Conservation (phyloP, 2,329 filamentous ascomycete genomes). For the Cordyceps pruinosa region DNA sequence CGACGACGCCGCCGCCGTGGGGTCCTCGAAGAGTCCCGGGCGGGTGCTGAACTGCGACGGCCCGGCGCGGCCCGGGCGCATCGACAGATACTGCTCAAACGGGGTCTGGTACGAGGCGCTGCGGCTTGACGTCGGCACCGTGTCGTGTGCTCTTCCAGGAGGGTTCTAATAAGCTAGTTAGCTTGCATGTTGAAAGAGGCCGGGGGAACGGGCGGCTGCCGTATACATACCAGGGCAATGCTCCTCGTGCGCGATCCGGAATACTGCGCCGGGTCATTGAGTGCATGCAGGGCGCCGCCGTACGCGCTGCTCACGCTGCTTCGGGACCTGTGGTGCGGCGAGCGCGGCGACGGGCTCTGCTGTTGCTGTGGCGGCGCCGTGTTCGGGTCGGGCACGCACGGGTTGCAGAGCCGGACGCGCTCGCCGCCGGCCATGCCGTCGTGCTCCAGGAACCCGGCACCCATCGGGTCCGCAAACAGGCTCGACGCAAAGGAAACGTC, state of each 20-base stretch:
- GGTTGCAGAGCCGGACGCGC: slow-evolving; percentile 53
- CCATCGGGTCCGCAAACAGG: slow-evolving; percentile 32
- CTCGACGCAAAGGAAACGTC: slow-evolving; percentile 32
- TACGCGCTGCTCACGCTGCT: slow-evolving; percentile 34
- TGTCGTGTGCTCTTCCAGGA: background rate
- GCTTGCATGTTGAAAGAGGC: background rate
- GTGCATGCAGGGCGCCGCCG: slow-evolving; percentile 14
- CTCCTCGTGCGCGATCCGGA: slow-evolving; percentile 34
- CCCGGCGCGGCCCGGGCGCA: slow-evolving; percentile 26
- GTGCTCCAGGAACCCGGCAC: slow-evolving; percentile 35
- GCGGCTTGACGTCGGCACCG: slow-evolving; percentile 14
- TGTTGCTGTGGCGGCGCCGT: slow-evolving; percentile 52
- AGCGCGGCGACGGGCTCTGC: slow-evolving; percentile 34
- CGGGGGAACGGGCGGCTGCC: too few species aligned
- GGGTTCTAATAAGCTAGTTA: slow-evolving; percentile 4
- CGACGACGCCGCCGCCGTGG: slow-evolving; percentile 32
- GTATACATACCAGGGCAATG: slow-evolving; percentile 41
- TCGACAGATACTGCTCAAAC: slow-evolving; percentile 34
- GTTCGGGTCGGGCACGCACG: slow-evolving; percentile 56
- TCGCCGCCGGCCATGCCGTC: slow-evolving; percentile 47
- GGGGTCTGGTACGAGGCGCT: slow-evolving; percentile 29
- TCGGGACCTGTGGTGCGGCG: slow-evolving; percentile 38
- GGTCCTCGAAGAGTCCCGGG: slow-evolving; percentile 23
- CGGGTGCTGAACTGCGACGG: slow-evolving; percentile 27
- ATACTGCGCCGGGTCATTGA: slow-evolving; percentile 30